Percentiles rank a stretch among this genome's conserved stretches.
Evolutionary conservation across 306 rosid species (phyloP).

Genomic region (Vigna angularis): DNA sequence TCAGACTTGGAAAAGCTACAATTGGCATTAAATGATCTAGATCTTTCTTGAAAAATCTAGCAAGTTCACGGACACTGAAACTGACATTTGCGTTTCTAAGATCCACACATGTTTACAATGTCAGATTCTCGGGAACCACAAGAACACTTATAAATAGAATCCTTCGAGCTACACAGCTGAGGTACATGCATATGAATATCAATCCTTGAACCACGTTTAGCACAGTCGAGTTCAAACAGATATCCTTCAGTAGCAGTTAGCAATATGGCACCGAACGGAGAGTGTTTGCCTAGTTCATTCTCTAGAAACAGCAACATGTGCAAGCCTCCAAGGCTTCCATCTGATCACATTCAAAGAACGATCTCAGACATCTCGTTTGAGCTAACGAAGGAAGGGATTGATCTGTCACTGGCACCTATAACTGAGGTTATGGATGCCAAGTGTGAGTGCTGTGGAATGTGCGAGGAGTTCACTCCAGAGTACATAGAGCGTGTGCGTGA

Average conservation of each 20-base stretch:
- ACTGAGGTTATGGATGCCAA: constrained; percentile 77
- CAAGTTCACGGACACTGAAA: constrained; percentile 55
- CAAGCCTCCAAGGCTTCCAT: constrained; percentile 61
- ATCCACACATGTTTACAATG: constrained; percentile 56
- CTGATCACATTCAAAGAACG: constrained; percentile 67
- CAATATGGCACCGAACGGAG: constrained; percentile 83
- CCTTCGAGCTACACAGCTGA: constrained; percentile 8
- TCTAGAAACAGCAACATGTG: constrained; percentile 39
- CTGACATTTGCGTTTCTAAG: constrained; percentile 52
- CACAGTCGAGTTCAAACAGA: not conserved
- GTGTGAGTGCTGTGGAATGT: constrained; percentile 98
- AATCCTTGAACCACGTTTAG: not conserved
- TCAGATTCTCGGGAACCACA: constrained; percentile 8
- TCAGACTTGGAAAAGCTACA: constrained; percentile 44
- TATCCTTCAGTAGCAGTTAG: not conserved
- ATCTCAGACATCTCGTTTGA: constrained; percentile 82
- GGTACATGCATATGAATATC: not conserved
- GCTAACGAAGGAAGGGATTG: constrained; percentile 55
- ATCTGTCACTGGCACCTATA: constrained; percentile 59
- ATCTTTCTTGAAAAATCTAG: constrained; percentile 50
- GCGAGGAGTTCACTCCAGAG: constrained; percentile 87
- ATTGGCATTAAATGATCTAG: constrained; percentile 29
- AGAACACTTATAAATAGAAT: constrained; percentile 59
- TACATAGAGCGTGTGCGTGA: constrained; percentile 71
- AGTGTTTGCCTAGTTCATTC: constrained; percentile 46